These are phyloP conservation scores for Pichia nanzhaoensis DNA, from an alignment of 805 yeast genomes.

Conservation along the genomic window DNA sequence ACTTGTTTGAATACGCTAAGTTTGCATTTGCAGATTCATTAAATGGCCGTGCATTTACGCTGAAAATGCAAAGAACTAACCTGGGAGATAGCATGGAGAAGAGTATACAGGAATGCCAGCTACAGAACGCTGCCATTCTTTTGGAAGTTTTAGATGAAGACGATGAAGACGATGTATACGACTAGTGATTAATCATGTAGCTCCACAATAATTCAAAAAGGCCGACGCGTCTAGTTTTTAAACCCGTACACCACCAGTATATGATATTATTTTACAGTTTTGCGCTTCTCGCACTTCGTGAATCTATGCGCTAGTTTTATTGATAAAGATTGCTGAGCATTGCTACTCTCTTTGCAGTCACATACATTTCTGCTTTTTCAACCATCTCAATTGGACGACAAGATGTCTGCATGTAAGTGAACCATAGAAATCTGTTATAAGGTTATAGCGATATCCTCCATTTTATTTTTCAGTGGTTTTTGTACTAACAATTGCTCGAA, in stretches of 20 bases:
- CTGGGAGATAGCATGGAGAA: slow-evolving; percentile 45
- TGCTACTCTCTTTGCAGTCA: too few species aligned
- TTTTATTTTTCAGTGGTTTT: neutral
- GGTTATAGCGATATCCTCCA: too few species aligned
- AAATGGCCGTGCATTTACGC: slow-evolving; percentile 42
- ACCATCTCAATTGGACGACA: neutral
- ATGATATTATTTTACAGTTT: too few species aligned
- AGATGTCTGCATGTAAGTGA: slow-evolving; percentile 4
- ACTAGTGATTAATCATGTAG: too few species aligned
- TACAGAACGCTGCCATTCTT: slow-evolving; percentile 74
- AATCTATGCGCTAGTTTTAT: too few species aligned
- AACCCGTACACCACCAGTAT: neutral
- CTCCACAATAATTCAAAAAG: too few species aligned
- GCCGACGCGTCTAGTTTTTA: too few species aligned
- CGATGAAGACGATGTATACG: slow-evolving; percentile 9
- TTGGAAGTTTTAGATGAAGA: slow-evolving; percentile 46
- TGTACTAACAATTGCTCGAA: neutral
- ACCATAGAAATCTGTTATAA: too few species aligned
- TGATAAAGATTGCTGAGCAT: too few species aligned
- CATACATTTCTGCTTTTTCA: neutral
- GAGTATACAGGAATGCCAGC: slow-evolving; percentile 66
- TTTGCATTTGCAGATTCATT: slow-evolving; percentile 39
- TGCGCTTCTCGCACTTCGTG: too few species aligned
- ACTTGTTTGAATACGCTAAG: slow-evolving; percentile 64
- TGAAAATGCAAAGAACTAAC: slow-evolving; percentile 53